Base-by-base conservation (phyloP, 306 rosid species). In the Inga laurina region DNA sequence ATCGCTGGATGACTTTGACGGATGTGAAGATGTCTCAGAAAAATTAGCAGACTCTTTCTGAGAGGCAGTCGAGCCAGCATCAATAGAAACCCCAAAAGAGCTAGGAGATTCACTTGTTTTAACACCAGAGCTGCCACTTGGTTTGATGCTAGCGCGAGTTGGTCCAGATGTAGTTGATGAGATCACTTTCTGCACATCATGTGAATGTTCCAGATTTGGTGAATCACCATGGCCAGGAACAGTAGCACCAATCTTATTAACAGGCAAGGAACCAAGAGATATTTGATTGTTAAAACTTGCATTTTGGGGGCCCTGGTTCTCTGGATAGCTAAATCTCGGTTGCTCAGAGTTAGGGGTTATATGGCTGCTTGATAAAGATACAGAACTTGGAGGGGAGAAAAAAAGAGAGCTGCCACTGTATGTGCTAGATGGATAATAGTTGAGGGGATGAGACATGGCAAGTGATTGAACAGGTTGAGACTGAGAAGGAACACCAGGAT, bases 301-400 rank as follows among this genome's bases (percentile, higher is more conserved):
- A 88, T 79, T 88, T 83, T 88, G 94, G n/a, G 89, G 81, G 71
- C 88, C 92, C 82, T 92, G 95, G 82, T 66, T 82, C 43, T 57
- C 91, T 34, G 87, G 85, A 86, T 91, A 90, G 70, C 86, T 89
- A 85, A 87, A 88, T 80, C 92, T 83, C 16, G 88, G 84, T 24
- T 85, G 89, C 85, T 96, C 98, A 64, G 97, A 81, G 83, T 65
- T 92, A 30, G 95, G 83, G 81, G 97, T 87, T 72, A 86, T 80
- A 77, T 90, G 97, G 84, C 89, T 87, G 76, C 89, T 88, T 10
- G 97, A 76, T 84, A 93, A 72, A 51, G 95, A 81, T 85, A 85
- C 89, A 74, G 97, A 89, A 83, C 78, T 85, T 19, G 92, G 81
- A 78, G 85, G 44, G 2, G 84, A 62, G 61, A 77, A 92, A 77